Evolutionary conservation across 2,329 filamentous ascomycete species (phyloP), one percentile per base, ranked within the genome.

Genomic region (Didymella glomerata): DNA sequence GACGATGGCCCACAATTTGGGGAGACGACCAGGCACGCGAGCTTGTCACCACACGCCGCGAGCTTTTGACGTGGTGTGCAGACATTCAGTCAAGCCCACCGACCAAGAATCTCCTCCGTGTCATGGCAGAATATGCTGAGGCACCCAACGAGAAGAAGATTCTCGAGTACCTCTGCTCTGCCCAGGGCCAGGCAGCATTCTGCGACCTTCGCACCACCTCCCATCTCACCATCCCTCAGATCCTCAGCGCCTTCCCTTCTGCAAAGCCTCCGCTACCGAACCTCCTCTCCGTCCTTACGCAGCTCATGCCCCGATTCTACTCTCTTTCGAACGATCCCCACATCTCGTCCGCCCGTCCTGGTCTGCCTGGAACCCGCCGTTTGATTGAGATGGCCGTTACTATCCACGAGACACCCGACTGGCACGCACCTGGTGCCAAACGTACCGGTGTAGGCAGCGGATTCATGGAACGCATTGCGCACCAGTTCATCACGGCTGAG

Each of bases 1-100:
- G 94, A 32, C 86, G 95, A 48, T 99, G 94, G 94, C 95, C 95
- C 4, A 99, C 95, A 0, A 96, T 99, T 48, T 99, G 95, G 95
- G 95, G 94, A 41, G 92, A 96, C 2, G 94, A 98, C 20, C 80
- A 91, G 77, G 79, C 93, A 7, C 87, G 95, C 56, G 89, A 95
- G 74, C 82, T 99, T n/a, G 83, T 93, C 55, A 97, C 94, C 3
- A 98, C 93, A 0, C 88, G 94, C 47, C 86, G 94, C 48, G 94
- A 96, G 75, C 82, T 99, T n/a, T 82, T 99, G 54, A 96, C 90
- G 10, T 99, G 95, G 95, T 97, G 93, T 75, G 89, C 90, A 25
- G 95, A 99, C 76, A 87, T 98, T 62, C 93, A 97, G 77, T 96
- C 92, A 14, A 93, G 94, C 68, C 89, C 94, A 1, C 94, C 95